Evolutionary conservation across 441 rosid species (phyloP), one percentile per base, ranked within the genome.

Genomic region (Pelargonium cotyledonis): DNA sequence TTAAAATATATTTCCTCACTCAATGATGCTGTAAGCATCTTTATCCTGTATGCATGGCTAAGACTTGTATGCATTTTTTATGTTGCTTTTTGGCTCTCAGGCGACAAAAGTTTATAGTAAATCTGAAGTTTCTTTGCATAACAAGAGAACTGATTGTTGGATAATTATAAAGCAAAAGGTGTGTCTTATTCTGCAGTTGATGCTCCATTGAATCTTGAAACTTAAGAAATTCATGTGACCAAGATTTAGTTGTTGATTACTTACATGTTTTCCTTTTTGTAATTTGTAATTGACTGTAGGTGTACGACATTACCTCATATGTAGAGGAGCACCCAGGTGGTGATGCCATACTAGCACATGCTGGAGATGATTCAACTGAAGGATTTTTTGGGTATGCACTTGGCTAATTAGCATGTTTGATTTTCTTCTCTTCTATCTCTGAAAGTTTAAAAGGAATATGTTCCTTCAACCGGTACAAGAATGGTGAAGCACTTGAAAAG

Each of bases 311-410:
- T 67, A 87, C 99, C 68, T 82, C 97, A 4, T 94, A 89, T 62
- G 99, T 94, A 61, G 97, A 89, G 80, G 99, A 89, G 68, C 96
- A 94, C 70, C 99, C 97, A 9, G 97, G 99, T 67, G 99, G 96
- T 26, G 99, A 94, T 70, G 89, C 99, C 58, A 94, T 94, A 76
- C 83, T 94, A 63, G 82, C 75, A 65, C 92, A 88, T 72, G 97
- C 99, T 8, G 99, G 99, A 44, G 94, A 84, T 78, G 96, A 94
- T 84, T 90, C 99, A 4, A 94, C 94, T 2, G 82, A 84, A 75
- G 99, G 99, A 0, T 94, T 94, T 82, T 91, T 63, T 66, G 97
- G 99, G 96, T 87, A 85, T 70, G 79, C 44, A 66, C 58, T 51
- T 78, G 69, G 55, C 14, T 41, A 46, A 18, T 53, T 63, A 47